phyloP scores from a whole-genome alignment of 2,329 filamentous ascomycete genomes.

The Teratosphaeria viscida region DNA sequence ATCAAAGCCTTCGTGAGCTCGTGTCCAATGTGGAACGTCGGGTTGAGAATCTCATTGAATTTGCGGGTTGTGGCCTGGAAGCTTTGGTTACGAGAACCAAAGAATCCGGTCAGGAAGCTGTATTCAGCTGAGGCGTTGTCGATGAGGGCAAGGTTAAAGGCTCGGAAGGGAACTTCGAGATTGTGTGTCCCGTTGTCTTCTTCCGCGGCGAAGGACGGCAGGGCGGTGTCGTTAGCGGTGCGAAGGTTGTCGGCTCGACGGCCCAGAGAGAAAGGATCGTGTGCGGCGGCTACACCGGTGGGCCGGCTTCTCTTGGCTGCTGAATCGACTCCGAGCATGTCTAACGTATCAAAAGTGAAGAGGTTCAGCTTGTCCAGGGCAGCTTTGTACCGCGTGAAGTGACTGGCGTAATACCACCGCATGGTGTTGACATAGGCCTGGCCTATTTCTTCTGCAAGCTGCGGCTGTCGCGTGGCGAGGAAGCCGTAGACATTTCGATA shows the following conservation, averaged over 20 bases:
- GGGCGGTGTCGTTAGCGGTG: constrained; percentile 59
- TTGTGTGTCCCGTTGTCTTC: constrained; percentile 81
- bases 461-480: constrained; percentile 67
- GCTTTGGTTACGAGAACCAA: constrained; percentile 55
- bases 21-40: constrained; percentile 77
- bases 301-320: constrained; percentile 32
- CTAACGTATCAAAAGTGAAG: constrained; percentile 70
- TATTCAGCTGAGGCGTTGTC: constrained; percentile 95
- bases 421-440: constrained; percentile 97
- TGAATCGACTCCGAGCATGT: constrained; percentile 59
- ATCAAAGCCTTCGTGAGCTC: constrained; percentile 65
- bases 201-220: constrained; percentile 83
- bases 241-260: constrained; percentile 74
- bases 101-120: constrained; percentile 83
- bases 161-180: constrained; percentile 80
- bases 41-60: constrained; percentile 80
- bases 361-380: constrained; percentile 77
- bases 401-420: constrained; percentile 92
- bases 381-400: constrained; percentile 79
- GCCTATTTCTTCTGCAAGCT: constrained; percentile 80
- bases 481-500: constrained; percentile 86
- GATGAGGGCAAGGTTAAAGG: constrained; percentile 86
- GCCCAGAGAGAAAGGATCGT: constrained; percentile 84
- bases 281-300: constrained; percentile 23
- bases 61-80: constrained; percentile 70